Evolutionary conservation across 1,284 basidiomycete species (phyloP), one percentile per base, ranked within the genome.

Genomic region (Cutaneotrichosporon mucoides): DNA sequence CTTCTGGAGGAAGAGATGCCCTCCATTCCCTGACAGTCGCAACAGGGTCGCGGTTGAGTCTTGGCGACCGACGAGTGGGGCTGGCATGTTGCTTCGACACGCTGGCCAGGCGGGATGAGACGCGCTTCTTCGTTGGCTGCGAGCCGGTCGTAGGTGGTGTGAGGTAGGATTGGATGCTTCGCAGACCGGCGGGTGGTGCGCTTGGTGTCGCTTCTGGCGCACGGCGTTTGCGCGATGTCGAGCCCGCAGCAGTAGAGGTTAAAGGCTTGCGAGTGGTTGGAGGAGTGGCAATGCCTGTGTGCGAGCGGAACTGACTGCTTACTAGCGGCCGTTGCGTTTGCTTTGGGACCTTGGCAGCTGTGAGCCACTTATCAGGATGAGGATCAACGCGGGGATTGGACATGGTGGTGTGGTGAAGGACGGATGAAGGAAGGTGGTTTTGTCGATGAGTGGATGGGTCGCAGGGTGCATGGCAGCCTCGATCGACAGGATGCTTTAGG

Each of bases 361-460:
- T 36, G 5, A 74, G 66, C 73, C 73, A 76, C 43, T 68, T 69
- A 41, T 62, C 64, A 1, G 71, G 72, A 48, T 73, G 68, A 15
- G 72, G 72, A 4, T 53, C 52, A 38, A 61, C 43, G 34, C 56
- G 62, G n/a, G 56, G 51, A n/a, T 46, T 34, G 34, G 62, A 53
- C 68, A 70, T 68, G 50, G 53, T 40, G 38, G 47, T 53, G n/a
- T 3, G 38, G 37, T 33, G 38, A 7, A 45, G 44, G 11, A 38
- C 4, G 49, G 49, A 24, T 16, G 16, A 24, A 16, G 16, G 24
- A 24, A 24, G 24, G 24, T 24, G 24, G 24, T 24, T 24, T 24
- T 24, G 24, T 24, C 24, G 24, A 24, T 24, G 24, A 24, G 24
- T 24, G 24, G 44, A 16, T 45, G 16, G 43, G 24, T n/a, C 15